These are phyloP conservation scores for Chenopodium suecicum DNA, from an alignment of 148 eudicot species.

Conservation along the genomic window DNA sequence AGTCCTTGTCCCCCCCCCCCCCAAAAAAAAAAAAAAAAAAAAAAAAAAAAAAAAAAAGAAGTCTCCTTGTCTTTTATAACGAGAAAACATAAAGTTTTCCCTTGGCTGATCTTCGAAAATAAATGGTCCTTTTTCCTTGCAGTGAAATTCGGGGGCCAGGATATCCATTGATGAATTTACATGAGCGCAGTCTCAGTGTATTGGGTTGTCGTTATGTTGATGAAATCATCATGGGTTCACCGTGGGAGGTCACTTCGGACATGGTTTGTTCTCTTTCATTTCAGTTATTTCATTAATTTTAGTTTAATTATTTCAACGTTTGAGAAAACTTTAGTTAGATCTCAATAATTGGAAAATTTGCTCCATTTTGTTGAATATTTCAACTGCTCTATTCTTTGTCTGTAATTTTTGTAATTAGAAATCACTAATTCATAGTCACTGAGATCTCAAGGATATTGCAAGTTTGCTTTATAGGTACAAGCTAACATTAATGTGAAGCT, in stretches of 20 bases:
- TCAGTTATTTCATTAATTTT: background rate
- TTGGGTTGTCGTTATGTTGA: constrained; percentile 91
- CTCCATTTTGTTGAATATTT: background rate
- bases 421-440: background rate
- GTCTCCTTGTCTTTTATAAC: background rate
- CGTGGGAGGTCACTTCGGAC: constrained; percentile 78
- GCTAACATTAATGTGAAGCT: background rate
- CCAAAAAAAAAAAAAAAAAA: no score
- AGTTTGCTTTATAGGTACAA: background rate
- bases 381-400: background rate
- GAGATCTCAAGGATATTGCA: background rate
- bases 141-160: constrained; percentile 75
- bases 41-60: background rate
- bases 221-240: constrained; percentile 94
- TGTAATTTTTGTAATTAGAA: background rate
- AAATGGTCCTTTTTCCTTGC: constrained; percentile 32
- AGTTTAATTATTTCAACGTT: background rate
- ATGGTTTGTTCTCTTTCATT: constrained; percentile 53
- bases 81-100: background rate
- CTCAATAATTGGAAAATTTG: background rate
- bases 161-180: constrained; percentile 85
- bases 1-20: background rate
- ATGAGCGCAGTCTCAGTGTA: constrained; percentile 93
- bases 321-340: background rate
- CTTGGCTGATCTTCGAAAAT: constrained; percentile 10